These are phyloP conservation scores for Cyclanthera cordifolia DNA, from an alignment of 306 rosid genomes.

Conservation along the genomic window DNA sequence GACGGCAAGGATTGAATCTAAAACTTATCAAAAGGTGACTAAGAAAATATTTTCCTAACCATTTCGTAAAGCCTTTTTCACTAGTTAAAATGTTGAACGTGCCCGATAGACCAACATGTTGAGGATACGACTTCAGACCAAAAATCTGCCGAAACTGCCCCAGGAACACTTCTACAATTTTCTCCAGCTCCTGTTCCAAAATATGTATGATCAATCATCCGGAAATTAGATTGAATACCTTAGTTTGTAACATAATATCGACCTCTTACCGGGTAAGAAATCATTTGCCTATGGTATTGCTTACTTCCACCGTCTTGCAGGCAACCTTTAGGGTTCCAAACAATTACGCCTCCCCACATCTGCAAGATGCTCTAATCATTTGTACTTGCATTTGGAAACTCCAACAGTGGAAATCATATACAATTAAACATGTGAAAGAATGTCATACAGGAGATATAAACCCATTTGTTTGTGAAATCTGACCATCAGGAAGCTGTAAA, in stretches of 20 bases:
- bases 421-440: slow-evolving; percentile 1
- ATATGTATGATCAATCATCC: slow-evolving; percentile 25
- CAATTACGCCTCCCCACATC: slow-evolving; percentile 97
- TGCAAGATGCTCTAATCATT: slow-evolving; percentile 27
- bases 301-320: slow-evolving; percentile 27
- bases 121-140: slow-evolving; percentile 62
- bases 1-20: not conserved
- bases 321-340: slow-evolving; percentile 75
- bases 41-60: slow-evolving; percentile 26
- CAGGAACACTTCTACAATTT: slow-evolving; percentile 61
- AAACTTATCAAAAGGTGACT: not conserved
- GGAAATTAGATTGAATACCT: slow-evolving; percentile 2
- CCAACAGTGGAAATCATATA: not conserved
- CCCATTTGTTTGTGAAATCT: slow-evolving; percentile 72
- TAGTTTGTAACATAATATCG: not conserved
- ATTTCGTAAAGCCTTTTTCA: slow-evolving; percentile 74
- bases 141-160: slow-evolving; percentile 93
- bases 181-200: slow-evolving; percentile 67
- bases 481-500: slow-evolving; percentile 73
- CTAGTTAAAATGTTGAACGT: slow-evolving; percentile 58
- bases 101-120: slow-evolving; percentile 56
- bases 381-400: slow-evolving; percentile 6
- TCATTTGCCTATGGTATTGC: slow-evolving; percentile 35
- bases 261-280: slow-evolving; percentile 53
- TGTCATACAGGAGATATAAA: slow-evolving; percentile 79